A percentile compares a stretch with the other conserved stretches of the same genome.
Conservation (phyloP, 768 basidiomycete genomes). For the Suillus subluteus region DNA sequence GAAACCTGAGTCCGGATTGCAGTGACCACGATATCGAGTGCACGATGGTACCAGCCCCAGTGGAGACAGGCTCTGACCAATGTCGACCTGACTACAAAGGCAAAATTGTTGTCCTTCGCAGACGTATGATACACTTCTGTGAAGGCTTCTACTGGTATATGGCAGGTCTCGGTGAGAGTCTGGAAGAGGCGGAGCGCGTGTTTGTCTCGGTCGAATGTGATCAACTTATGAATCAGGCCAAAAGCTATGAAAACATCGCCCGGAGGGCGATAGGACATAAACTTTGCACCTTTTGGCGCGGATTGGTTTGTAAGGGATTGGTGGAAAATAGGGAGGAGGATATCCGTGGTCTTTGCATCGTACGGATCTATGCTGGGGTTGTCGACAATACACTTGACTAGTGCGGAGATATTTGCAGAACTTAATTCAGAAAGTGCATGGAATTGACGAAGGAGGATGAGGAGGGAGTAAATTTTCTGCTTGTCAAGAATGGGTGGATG, state of each 20-base stretch:
- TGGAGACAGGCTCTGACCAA: conserved; percentile 55
- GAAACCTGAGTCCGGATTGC: conserved; percentile 29
- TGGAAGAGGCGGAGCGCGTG: conserved; percentile 53
- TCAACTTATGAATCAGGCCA: conserved; percentile 45
- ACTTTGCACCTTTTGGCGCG: conserved; percentile 30
- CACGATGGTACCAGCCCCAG: conserved; percentile 55
- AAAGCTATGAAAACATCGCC: conserved; percentile 44
- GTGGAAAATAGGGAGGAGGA: conserved; percentile 37
- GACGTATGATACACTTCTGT: conserved; percentile 37
- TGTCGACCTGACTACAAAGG: conserved; percentile 50
- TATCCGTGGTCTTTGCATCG: conserved; percentile 27
- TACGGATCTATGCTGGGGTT: conserved; percentile 17
- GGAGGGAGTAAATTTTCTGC: conserved; percentile 26
- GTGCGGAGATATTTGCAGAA: conserved; percentile 13
- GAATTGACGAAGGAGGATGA: conserved; percentile 18
- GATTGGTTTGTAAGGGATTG: conserved; percentile 26
- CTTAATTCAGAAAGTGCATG: conserved; percentile 19
- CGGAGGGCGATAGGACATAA: conserved; percentile 44
- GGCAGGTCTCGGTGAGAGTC: conserved; percentile 45
- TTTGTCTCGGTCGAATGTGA: conserved; percentile 36
- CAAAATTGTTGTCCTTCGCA: conserved; percentile 41
- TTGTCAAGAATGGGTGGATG: conserved; percentile 24
- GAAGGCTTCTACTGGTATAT: conserved; percentile 53
- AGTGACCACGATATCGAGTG: conserved; percentile 41
- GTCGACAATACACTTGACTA: conserved; percentile 28